Base-by-base conservation (phyloP, 2,329 filamentous ascomycete genomes). In the Cladophialophora exuberans region DNA sequence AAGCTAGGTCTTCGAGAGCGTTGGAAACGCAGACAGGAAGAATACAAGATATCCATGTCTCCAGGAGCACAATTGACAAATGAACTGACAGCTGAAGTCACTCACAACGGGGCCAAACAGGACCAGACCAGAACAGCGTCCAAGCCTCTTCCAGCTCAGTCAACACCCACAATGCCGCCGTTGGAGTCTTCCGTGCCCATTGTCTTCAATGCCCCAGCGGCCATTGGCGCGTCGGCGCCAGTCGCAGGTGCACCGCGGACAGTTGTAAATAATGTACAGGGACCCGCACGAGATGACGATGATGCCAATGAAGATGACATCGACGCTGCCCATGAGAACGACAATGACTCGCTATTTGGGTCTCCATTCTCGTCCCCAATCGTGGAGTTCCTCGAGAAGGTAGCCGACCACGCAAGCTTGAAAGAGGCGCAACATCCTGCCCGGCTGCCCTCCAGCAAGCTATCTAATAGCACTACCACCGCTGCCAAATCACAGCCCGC, bases 331-430 rank as follows among this genome's bases (percentile, higher is more conserved):
- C n/a, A n/a, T n/a, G n/a, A n/a, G n/a, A 45, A 47, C 9, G 49
- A 57, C 6, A 47, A 20, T 13, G 50, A 60, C 41, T 57, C 57
- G 3, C 23, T 52, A 2, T 56, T 56, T 45, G 55, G 31, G 28
- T 56, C 58, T 26, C 48, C 58, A 6, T 58, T 56, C 38, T 53
- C 52, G 4, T 52, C 58, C n/a, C 54, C 54, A 6, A 57, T 57
- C 13, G 43, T 49, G 7, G 58, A 58, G 30, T 56, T 58, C 18
- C 38, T 56, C 15, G 52, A 58, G 44, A 45, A 38, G n/a, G 55
- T 55, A 2, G 54, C 58, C 5, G 52, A 61, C 31, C 25, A 58
- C 23, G 55, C 49, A 17, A 45, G 48, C 13, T 43, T 54, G 38
- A 61, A 44, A 31, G 55, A 56, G 13, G 17, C 36, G 6, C 6